These are phyloP conservation scores for Dittrichia graveolens DNA, from an alignment of 129 eudicot genomes.

Conservation along the genomic window DNA sequence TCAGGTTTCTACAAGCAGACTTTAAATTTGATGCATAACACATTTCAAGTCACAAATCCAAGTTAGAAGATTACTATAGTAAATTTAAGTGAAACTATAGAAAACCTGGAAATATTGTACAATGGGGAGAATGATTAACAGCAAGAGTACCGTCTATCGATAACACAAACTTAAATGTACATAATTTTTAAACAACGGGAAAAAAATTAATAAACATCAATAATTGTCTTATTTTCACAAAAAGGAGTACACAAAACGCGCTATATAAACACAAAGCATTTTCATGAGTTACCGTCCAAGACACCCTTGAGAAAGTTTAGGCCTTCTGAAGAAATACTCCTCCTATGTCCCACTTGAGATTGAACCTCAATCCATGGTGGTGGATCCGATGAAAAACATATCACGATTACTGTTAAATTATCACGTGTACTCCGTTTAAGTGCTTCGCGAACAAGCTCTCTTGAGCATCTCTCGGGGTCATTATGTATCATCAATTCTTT, in stretches of 20 bases:
- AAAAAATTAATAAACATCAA: neutral
- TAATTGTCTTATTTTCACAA: constrained; percentile 28
- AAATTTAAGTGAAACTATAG: constrained; percentile 5
- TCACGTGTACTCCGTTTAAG: constrained; percentile 71
- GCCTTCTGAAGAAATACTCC: constrained; percentile 86
- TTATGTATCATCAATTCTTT: constrained; percentile 80
- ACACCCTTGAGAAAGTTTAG: constrained; percentile 66
- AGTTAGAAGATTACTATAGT: neutral
- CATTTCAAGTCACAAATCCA: neutral
- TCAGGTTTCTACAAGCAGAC: neutral
- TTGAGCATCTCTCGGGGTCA: constrained; percentile 77
- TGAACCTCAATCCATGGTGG: constrained; percentile 76
- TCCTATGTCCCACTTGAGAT: constrained; percentile 46
- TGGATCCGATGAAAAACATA: constrained; percentile 77
- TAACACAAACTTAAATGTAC: constrained; percentile 39
- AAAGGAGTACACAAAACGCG: constrained; percentile 14
- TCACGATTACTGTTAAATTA: constrained; percentile 71
- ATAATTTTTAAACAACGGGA: neutral
- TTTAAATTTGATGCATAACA: neutral
- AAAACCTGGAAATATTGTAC: constrained; percentile 31
- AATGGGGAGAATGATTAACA: constrained; percentile 28
- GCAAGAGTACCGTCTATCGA: constrained; percentile 27
- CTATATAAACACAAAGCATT: constrained; percentile 28
- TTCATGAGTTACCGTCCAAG: constrained; percentile 48
- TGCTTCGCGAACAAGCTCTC: constrained; percentile 84